Evolutionary conservation across 306 rosid genomes (phyloP).

Genomic region (Amphicarpaea edgeworthii): DNA sequence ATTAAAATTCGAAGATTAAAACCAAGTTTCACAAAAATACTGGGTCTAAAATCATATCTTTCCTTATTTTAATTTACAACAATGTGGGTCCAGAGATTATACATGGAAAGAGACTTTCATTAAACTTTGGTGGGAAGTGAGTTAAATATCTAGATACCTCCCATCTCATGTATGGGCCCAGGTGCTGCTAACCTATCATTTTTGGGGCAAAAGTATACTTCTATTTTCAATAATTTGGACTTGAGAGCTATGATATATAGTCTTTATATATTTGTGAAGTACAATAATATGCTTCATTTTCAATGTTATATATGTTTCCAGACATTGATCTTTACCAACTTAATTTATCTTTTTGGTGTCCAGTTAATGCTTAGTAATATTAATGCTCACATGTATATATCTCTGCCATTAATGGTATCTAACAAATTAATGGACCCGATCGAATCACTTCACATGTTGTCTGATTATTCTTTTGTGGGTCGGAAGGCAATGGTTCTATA

Average conservation of each 20-base stretch:
- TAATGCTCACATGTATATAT: background rate
- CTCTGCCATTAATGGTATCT: background rate
- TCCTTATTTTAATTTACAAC: background rate
- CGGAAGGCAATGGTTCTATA: background rate
- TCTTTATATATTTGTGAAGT: background rate
- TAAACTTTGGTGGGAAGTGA: background rate
- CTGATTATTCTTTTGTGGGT: slow-evolving; percentile 18
- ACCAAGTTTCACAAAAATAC: too few species aligned
- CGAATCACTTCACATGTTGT: slow-evolving; percentile 2
- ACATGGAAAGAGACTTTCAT: background rate
- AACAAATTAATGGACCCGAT: background rate
- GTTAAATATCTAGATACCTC: background rate
- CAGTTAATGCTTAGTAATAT: background rate
- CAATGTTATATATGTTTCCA: background rate
- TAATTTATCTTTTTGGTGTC: slow-evolving; percentile 8
- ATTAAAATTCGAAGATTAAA: too few species aligned
- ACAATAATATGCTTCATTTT: background rate
- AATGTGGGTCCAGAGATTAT: background rate
- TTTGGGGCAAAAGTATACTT: slow-evolving; percentile 7
- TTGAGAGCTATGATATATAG: background rate
- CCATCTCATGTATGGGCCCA: slow-evolving; percentile 7
- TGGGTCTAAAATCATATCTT: too few species aligned
- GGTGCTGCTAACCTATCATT: slow-evolving; percentile 8
- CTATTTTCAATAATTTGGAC: background rate
- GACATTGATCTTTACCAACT: slow-evolving; percentile 4